Base-by-base conservation (phyloP, 805 yeast species). In the Candida fluviatilis region DNA sequence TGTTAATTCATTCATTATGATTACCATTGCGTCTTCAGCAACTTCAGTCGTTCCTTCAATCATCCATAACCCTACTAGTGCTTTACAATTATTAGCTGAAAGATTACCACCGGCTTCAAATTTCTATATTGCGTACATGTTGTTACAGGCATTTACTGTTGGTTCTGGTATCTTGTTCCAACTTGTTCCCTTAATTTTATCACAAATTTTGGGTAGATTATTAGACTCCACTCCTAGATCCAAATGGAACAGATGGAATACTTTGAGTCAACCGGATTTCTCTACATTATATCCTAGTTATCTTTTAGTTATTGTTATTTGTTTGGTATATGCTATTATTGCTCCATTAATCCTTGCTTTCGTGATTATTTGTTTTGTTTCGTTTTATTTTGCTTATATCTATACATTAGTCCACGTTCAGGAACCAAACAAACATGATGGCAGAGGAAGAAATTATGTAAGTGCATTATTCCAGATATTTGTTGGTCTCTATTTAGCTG, bases 211-310 rank as follows among this genome's bases (percentile, higher is more conserved):
- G 42, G 86, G 93, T 21, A 68, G 67, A 46, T 42, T 88, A 16
- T 72, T 93, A 43, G 96, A 89, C 58, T 73, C 75, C 38, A 88
- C 98, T 4, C 98, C 98, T 44, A 80, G 98, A 65, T 82, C 87
- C 63, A 85, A 83, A 67, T 91, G 96, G 96, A 76, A 60, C 43
- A 79, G 96, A 54, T 76, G 62, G 56, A 78, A 77, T 57, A 71
- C 68, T 1, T 67, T 91, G 49, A 73, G 79, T 10, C 70, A 75
- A 30, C 84, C 90, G 31, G 73, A 77, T 17, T 89, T 90, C 85
- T 95, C 97, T 35, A 79, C 84, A 13, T 66, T 78, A 11, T 91
- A 84, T 62, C 96, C 97, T 5, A 68, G 73, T 8, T 82, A 81
- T 58, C 84, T 89, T 48, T 71, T 88, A 44, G 68, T 89, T 64